Evolutionary conservation across 306 rosid species (phyloP).

Genomic region (Sicyos baderoa): DNA sequence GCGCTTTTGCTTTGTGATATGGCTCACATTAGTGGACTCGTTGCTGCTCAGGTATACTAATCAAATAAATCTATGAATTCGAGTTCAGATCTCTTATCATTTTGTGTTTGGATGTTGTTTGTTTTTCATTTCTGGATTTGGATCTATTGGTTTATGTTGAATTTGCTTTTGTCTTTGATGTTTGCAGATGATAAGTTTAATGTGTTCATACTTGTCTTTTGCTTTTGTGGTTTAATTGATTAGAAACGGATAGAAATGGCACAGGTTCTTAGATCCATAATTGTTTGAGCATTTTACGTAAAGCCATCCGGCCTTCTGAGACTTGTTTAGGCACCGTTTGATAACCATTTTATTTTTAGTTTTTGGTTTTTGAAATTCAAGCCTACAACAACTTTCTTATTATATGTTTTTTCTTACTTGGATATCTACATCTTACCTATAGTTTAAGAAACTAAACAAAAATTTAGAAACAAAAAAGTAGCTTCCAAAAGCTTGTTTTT

Average conservation of each 20-base stretch:
- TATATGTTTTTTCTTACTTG: no score
- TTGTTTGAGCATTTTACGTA: no score
- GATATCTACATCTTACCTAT: no score
- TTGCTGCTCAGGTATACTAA: conserved; percentile 69
- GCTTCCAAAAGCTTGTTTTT: no score
- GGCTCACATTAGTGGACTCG: conserved; percentile 97
- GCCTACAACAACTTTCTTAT: no score
- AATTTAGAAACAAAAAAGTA: no score
- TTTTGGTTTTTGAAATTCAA: no score
- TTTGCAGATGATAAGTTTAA: background rate
- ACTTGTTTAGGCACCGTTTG: no score
- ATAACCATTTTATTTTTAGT: no score
- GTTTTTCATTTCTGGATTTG: background rate
- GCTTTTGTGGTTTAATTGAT: background rate
- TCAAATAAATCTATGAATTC: background rate
- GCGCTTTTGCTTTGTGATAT: conserved; percentile 78
- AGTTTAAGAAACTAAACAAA: no score
- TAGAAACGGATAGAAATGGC: background rate
- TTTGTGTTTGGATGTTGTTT: no score
- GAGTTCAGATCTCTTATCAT: conserved; percentile 8
- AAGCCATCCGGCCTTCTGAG: no score
- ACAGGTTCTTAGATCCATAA: background rate
- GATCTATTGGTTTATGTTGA: background rate
- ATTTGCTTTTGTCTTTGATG: background rate
- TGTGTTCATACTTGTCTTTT: background rate